Percentiles rank a stretch among this genome's conserved stretches.
Conservation (phyloP, 2,329 filamentous ascomycete species). For the Trichophyton rubrum region DNA sequence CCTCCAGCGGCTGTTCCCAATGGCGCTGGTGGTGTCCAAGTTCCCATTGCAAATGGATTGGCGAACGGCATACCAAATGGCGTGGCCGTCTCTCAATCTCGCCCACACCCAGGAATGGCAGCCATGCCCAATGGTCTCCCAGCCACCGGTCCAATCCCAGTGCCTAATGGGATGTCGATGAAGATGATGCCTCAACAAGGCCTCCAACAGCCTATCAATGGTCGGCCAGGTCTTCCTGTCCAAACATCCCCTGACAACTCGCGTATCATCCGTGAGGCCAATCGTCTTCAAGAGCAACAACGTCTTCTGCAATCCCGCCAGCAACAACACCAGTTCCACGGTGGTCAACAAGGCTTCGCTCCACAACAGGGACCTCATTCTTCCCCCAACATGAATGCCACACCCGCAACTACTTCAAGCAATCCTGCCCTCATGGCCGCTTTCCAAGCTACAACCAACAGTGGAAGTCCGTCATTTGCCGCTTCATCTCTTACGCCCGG, state of each 20-base stretch:
- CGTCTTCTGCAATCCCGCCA: constrained; percentile 48
- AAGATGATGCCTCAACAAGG: constrained; percentile 43
- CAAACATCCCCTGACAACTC: constrained; percentile 44
- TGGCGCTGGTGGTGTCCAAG: neutral
- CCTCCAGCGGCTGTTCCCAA: neutral
- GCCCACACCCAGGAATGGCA: constrained; percentile 30
- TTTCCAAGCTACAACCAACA: constrained; percentile 30
- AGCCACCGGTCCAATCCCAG: constrained; percentile 40
- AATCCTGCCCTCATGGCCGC: constrained; percentile 35
- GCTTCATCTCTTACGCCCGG: constrained; percentile 22
- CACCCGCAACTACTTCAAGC: constrained; percentile 26
- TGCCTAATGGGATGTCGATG: constrained; percentile 45
- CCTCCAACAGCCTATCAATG: constrained; percentile 38
- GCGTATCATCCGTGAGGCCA: constrained; percentile 37
- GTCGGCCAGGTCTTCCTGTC: constrained; percentile 33
- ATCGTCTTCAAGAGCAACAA: constrained; percentile 39
- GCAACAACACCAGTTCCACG: constrained; percentile 30
- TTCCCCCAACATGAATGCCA: constrained; percentile 35
- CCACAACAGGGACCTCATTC: constrained; percentile 29
- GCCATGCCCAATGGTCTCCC: constrained; percentile 28
- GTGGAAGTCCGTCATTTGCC: constrained; percentile 34
- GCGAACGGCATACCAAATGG: constrained; percentile 18
- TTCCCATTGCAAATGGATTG: constrained; percentile 7
- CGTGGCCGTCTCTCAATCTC: constrained; percentile 25
- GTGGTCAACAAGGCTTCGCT: constrained; percentile 24